These are phyloP conservation scores for Coemansia sp. DNA, from an alignment of 192 early-diverging fungal genomes.

Conservation along the genomic window DNA sequence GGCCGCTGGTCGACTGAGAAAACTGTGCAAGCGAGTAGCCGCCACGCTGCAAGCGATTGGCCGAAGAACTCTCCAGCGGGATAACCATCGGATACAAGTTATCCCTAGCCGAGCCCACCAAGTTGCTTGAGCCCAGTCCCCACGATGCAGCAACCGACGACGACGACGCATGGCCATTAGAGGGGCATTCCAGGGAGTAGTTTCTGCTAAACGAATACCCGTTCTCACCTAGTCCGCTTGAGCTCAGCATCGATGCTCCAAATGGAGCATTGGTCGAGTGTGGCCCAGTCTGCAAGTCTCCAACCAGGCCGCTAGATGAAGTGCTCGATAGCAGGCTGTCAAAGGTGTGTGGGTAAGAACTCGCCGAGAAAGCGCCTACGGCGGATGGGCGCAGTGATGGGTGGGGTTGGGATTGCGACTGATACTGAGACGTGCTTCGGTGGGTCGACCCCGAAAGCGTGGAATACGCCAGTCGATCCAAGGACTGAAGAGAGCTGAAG, in stretches of 20 bases:
- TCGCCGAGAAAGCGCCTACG: neutral
- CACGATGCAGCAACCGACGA: slow-evolving; percentile 19
- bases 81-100: slow-evolving; percentile 43
- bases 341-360: slow-evolving; percentile 14
- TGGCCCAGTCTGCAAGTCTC: neutral
- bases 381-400: neutral
- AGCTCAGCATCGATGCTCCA: slow-evolving; percentile 7
- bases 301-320: neutral
- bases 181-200: slow-evolving; percentile 33
- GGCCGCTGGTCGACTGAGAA: neutral
- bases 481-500: slow-evolving; percentile 37
- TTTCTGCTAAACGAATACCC: slow-evolving; percentile 19
- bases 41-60: slow-evolving; percentile 10
- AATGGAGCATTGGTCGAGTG: neutral
- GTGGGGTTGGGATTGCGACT: slow-evolving; percentile 3
- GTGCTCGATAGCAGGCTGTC: slow-evolving; percentile 14
- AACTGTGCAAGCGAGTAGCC: slow-evolving; percentile 4
- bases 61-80: slow-evolving; percentile 6
- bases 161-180: neutral
- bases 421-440: slow-evolving; percentile 5
- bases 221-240: neutral
- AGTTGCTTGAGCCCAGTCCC: slow-evolving; percentile 7
- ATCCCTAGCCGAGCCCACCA: slow-evolving; percentile 16
- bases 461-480: slow-evolving; percentile 34
- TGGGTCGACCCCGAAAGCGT: neutral